A percentile compares a stretch with the other conserved stretches of the same genome.
Evolutionary conservation across 75 land plant species (phyloP).

Genomic region (Cryptomeria japonica): DNA sequence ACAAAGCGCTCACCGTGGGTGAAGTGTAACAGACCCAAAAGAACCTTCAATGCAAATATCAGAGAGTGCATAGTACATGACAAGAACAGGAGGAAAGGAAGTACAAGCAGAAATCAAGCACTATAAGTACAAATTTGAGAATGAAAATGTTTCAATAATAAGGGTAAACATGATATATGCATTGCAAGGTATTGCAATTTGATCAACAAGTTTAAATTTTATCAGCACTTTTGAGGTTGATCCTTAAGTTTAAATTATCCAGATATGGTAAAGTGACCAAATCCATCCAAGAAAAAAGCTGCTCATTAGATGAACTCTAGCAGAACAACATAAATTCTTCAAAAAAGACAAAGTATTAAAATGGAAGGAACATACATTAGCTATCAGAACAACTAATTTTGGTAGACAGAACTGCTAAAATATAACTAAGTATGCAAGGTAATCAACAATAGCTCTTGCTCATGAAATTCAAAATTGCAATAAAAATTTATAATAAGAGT

Average conservation of each 20-base stretch:
- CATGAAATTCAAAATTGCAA: too few relatives aligned
- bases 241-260: neutral
- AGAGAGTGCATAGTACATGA: neutral
- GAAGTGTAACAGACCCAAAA: neutral
- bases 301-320: neutral
- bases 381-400: neutral
- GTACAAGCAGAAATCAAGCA: neutral
- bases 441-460: neutral
- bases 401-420: neutral
- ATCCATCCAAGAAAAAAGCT: neutral
- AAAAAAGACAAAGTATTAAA: neutral
- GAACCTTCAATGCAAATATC: neutral
- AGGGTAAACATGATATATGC: neutral
- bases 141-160: neutral
- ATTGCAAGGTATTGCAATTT: neutral
- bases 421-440: neutral
- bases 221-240: too few relatives aligned
- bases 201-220: too few relatives aligned
- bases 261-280: neutral
- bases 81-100: neutral
- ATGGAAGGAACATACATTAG: neutral
- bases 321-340: neutral
- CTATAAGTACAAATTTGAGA: neutral
- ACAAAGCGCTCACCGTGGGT: neutral
- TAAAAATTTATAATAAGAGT: neutral